A percentile compares a stretch with the other conserved stretches of the same genome.
Conservation (phyloP, 345 rosid genomes). For the Lumnitzera racemosa region DNA sequence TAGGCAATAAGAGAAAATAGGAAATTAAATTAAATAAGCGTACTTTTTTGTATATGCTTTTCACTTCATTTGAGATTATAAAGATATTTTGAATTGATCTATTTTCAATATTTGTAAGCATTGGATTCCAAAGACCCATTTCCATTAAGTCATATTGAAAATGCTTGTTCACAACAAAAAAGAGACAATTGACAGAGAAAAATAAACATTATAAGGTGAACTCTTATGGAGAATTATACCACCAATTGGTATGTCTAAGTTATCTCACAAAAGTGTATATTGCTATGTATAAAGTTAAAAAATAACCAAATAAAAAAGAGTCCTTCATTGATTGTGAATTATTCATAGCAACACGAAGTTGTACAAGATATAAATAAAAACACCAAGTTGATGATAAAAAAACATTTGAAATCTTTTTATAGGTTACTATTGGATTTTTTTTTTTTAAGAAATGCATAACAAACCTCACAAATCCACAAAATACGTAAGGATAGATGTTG, state of each 20-base stretch:
- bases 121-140: conserved; percentile 82
- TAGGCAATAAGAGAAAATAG: neutral
- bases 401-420: too few species aligned
- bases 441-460: neutral
- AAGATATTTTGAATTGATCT: conserved; percentile 69
- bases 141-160: conserved; percentile 87
- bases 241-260: too few species aligned
- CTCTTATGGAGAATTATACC: too few species aligned
- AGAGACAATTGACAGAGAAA: conserved; percentile 47
- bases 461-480: conserved; percentile 84
- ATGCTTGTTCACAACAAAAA: conserved; percentile 93
- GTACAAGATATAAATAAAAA: too few species aligned
- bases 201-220: neutral
- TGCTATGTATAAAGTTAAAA: neutral
- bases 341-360: too few species aligned
- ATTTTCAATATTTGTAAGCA: conserved; percentile 59
- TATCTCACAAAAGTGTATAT: neutral
- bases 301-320: too few species aligned
- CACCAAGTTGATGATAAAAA: too few species aligned
- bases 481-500: conserved; percentile 41
- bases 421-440: too few species aligned
- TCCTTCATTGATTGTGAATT: too few species aligned
- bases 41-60: conserved; percentile 64
- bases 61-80: conserved; percentile 63
- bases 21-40: neutral